phyloP scores from a whole-genome alignment of 208 protist species.

The Endotrypanum monterogeii region DNA sequence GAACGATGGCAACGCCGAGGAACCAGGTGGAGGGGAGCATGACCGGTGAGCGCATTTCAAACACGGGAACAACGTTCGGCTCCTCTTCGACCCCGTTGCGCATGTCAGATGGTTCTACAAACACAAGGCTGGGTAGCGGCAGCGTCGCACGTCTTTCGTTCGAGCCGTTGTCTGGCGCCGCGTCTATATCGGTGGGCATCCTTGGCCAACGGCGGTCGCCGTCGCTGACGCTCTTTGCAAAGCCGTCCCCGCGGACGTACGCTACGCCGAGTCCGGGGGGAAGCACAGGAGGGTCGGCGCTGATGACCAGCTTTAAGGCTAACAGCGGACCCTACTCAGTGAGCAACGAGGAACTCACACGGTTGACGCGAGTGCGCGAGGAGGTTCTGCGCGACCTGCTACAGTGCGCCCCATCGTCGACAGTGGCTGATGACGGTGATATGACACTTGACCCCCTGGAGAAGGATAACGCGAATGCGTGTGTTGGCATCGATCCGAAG shows the following conservation, averaged over 20 bases:
- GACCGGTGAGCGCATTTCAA: not conserved
- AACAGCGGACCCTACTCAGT: constrained; percentile 19
- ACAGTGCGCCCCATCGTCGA: constrained; percentile 4
- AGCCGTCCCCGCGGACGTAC: constrained; percentile 22
- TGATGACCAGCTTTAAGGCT: constrained; percentile 18
- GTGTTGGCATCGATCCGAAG: constrained; percentile 14
- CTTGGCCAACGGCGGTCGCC: constrained; percentile 11
- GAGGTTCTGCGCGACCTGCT: constrained; percentile 28
- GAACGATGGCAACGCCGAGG: constrained; percentile 16
- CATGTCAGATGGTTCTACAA: constrained; percentile 25
- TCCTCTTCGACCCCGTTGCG: constrained; percentile 27
- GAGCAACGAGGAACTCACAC: constrained; percentile 32
- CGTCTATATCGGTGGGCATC: constrained; percentile 9
- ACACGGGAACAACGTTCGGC: not conserved
- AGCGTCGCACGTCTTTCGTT: constrained; percentile 1
- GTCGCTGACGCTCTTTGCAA: constrained; percentile 26
- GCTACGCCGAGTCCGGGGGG: constrained; percentile 28
- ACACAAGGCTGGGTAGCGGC: constrained; percentile 13
- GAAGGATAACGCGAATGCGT: not conserved
- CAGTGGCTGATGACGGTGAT: not conserved
- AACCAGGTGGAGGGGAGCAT: constrained; percentile 5
- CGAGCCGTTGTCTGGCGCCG: constrained; percentile 12
- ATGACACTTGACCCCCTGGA: not conserved
- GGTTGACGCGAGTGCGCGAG: constrained; percentile 26
- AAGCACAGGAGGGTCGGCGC: constrained; percentile 12